Conservation (phyloP, 75 land plant species). For the Pinus tabuliformis region DNA sequence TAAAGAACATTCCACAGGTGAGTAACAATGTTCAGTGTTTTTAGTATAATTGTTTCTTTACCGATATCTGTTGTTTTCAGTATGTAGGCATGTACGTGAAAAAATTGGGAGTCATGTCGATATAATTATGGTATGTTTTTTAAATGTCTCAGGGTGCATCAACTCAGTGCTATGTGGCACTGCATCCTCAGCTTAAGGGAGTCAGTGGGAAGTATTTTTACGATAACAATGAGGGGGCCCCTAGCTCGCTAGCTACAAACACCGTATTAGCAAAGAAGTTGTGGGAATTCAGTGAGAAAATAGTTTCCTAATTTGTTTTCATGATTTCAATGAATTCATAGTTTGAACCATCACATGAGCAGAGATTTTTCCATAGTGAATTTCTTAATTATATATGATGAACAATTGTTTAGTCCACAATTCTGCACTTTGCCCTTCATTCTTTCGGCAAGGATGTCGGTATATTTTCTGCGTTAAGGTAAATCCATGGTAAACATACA, state of each 20-base stretch:
- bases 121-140: background rate
- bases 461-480: too few species aligned
- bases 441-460: too few species aligned
- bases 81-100: background rate
- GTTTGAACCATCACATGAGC: too few species aligned
- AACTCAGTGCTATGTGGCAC: conserved; percentile 73
- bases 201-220: conserved; percentile 62
- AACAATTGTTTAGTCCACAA: too few species aligned
- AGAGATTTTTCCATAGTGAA: too few species aligned
- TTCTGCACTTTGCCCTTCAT: too few species aligned
- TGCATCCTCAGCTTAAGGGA: conserved; percentile 63
- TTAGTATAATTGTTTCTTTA: background rate
- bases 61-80: background rate
- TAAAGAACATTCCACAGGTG: conserved; percentile 8
- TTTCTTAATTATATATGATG: too few species aligned
- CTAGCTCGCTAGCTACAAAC: conserved; percentile 41
- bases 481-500: too few species aligned
- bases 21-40: background rate
- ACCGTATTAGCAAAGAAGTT: conserved; percentile 44
- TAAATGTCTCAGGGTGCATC: conserved; percentile 63
- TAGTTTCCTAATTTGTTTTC: conserved; percentile 6
- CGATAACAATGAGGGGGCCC: conserved; percentile 32
- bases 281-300: conserved; percentile 57
- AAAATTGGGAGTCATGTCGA: background rate
- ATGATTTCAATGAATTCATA: too few species aligned